Percentiles rank a stretch among this genome's conserved stretches.
Conservation (phyloP, 345 rosid species). For the Arabidopsis arenosa region DNA sequence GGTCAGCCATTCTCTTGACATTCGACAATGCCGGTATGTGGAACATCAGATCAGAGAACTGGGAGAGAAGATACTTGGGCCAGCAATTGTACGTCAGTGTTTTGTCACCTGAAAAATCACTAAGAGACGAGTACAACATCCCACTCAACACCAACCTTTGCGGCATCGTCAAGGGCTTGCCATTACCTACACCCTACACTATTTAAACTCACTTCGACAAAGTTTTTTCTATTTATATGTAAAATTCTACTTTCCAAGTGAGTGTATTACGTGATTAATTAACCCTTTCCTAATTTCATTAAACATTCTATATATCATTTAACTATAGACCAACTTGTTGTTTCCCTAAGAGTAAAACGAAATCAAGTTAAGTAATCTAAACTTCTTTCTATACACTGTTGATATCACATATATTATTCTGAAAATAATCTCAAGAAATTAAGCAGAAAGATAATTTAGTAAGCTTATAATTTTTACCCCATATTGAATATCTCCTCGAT, state of each 20-base stretch:
- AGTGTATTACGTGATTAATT: conserved; percentile 38
- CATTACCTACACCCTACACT: conserved; percentile 70
- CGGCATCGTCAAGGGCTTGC: conserved; percentile 62
- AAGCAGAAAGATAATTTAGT: neutral
- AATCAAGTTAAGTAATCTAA: neutral
- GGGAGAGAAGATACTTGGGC: conserved; percentile 74
- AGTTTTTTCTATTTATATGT: conserved; percentile 38
- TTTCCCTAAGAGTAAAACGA: neutral
- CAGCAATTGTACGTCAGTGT: conserved; percentile 77
- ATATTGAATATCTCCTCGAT: conserved; percentile 3
- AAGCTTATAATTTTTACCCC: neutral
- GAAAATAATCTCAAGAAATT: neutral
- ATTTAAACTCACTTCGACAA: conserved; percentile 46
- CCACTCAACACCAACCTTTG: conserved; percentile 66
- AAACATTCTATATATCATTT: conserved; percentile 25
- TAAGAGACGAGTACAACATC: conserved; percentile 83
- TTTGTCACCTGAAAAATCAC: conserved; percentile 66
- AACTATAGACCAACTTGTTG: neutral
- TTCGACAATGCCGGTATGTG: conserved; percentile 97
- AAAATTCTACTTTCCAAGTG: conserved; percentile 37
- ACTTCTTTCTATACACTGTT: neutral
- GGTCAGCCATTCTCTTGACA: conserved; percentile 84
- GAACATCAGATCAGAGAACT: conserved; percentile 77
- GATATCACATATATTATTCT: too few relatives aligned
- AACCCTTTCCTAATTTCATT: conserved; percentile 46